These are phyloP conservation scores for Beauveria sp. DNA, from an alignment of 2,329 filamentous ascomycete genomes.

Conservation along the genomic window DNA sequence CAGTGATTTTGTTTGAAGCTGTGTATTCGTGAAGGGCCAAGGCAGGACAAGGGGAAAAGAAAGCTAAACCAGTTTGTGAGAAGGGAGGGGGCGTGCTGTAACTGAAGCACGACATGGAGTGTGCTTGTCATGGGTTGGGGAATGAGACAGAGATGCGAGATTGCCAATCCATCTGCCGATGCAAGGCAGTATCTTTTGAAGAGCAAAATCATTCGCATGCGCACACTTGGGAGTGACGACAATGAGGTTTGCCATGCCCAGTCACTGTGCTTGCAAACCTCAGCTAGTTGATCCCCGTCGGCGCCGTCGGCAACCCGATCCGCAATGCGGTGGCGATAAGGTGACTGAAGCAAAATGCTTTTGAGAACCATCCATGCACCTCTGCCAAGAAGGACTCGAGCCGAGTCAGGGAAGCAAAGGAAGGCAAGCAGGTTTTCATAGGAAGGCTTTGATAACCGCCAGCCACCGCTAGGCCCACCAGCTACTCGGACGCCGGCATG, in stretches of 20 bases:
- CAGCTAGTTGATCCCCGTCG: too few relatives aligned
- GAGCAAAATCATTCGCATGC: too few relatives aligned
- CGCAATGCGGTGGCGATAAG: background rate
- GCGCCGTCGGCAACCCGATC: too few relatives aligned
- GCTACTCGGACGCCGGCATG: background rate
- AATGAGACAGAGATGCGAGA: background rate
- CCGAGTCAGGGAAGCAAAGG: too few relatives aligned
- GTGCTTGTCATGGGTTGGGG: slow-evolving; percentile 4
- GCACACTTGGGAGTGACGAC: background rate
- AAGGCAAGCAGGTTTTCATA: too few relatives aligned
- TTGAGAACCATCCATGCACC: background rate
- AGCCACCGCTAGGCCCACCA: background rate
- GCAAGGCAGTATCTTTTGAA: background rate
- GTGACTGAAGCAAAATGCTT: background rate
- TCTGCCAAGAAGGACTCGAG: too few relatives aligned
- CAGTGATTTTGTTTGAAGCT: slow-evolving; percentile 7
- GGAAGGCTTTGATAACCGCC: background rate
- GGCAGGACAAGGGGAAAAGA: background rate
- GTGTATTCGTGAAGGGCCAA: background rate
- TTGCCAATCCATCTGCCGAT: background rate
- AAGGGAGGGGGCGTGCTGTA: background rate
- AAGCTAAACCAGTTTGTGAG: background rate
- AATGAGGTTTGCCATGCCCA: background rate
- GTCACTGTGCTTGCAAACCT: background rate
- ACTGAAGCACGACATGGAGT: background rate